Conservation (phyloP, 1,284 basidiomycete species). For the Fomitopsis pinicola region DNA sequence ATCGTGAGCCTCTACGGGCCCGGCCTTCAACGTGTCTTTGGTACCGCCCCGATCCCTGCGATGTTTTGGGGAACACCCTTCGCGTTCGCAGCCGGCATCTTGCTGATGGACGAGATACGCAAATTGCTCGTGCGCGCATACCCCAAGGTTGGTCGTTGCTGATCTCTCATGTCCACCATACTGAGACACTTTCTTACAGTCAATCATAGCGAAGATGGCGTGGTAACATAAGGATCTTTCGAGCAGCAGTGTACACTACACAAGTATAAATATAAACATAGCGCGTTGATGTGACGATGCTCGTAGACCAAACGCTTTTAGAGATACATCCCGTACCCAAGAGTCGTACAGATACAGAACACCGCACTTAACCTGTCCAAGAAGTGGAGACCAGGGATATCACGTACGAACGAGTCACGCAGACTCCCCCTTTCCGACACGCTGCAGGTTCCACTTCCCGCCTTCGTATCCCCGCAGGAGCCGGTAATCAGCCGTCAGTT, state of each 20-base stretch:
- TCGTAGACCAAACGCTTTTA: no score
- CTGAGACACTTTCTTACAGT: no score
- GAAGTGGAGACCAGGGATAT: no score
- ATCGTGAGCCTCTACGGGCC: constrained; percentile 37
- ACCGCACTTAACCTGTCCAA: no score
- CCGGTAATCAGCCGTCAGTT: constrained; percentile 18
- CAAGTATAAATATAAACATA: no score
- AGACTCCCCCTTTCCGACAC: neutral
- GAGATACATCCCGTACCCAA: no score
- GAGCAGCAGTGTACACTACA: no score
- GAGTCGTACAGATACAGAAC: no score
- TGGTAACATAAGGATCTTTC: no score
- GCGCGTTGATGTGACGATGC: no score
- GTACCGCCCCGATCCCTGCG: constrained; percentile 34
- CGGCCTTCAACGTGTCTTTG: constrained; percentile 33
- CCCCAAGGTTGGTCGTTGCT: constrained; percentile 26
- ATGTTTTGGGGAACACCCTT: constrained; percentile 44
- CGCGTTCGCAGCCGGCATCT: constrained; percentile 32
- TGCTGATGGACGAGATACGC: constrained; percentile 35
- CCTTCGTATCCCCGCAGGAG: constrained; percentile 17
- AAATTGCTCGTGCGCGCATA: constrained; percentile 37
- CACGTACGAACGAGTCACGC: neutral
- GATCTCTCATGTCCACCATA: no score
- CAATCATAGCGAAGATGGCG: no score
- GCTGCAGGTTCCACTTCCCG: constrained; percentile 6